Evolutionary conservation across 75 land plant genomes (phyloP).

Genomic region (Picea sitchensis): DNA sequence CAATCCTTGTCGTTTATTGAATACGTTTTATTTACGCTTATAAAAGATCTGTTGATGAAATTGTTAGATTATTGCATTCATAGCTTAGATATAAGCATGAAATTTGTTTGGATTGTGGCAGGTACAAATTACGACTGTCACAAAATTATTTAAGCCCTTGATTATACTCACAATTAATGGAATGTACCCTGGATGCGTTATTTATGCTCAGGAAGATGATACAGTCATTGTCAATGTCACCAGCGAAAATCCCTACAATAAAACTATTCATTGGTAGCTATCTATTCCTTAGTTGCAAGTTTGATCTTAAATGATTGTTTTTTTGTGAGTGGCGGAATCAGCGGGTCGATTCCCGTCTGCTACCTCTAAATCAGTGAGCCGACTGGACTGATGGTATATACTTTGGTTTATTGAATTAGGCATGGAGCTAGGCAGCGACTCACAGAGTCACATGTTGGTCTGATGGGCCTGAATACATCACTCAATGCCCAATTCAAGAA

Average conservation of each 20-base stretch:
- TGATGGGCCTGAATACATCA: conserved; percentile 56
- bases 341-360: too few species aligned
- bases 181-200: conserved; percentile 47
- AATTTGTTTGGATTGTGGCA: background rate
- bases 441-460: conserved; percentile 24
- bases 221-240: conserved; percentile 36
- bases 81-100: too few species aligned
- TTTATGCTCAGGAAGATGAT: conserved; percentile 49
- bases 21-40: too few species aligned
- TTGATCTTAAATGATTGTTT: background rate
- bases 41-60: too few species aligned
- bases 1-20: too few species aligned
- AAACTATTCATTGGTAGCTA: conserved; percentile 41
- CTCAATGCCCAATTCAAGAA: conserved; percentile 57
- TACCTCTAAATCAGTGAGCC: too few species aligned
- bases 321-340: too few species aligned
- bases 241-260: conserved; percentile 37
- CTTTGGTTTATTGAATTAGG: conserved; percentile 17
- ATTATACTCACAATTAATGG: conserved; percentile 44
- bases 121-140: conserved; percentile 24
- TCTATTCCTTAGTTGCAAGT: background rate
- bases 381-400: background rate
- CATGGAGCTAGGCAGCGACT: conserved; percentile 46
- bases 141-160: conserved; percentile 30
- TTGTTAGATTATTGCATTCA: too few species aligned